These are phyloP conservation scores for Pharnaceum exiguum DNA, from an alignment of 148 eudicot species.

Conservation along the genomic window DNA sequence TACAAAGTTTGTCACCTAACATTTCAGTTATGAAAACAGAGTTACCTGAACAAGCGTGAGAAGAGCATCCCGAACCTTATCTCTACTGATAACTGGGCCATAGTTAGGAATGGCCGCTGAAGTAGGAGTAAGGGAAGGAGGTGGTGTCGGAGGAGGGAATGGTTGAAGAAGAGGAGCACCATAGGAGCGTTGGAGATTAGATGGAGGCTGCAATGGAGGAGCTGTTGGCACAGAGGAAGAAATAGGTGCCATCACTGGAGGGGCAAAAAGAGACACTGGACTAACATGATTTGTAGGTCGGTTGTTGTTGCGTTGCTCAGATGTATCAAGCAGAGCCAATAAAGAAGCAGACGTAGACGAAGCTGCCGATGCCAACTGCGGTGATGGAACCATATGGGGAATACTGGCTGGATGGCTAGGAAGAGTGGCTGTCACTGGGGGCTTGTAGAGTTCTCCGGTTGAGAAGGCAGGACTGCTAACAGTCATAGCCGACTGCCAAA, in stretches of 20 bases:
- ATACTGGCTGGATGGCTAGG: conserved; percentile 32
- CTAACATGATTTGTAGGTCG: conserved; percentile 52
- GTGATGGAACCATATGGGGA: conserved; percentile 31
- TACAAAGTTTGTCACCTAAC: background rate
- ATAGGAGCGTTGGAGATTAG: conserved; percentile 53
- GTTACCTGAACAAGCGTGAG: conserved; percentile 56
- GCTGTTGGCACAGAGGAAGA: conserved; percentile 52
- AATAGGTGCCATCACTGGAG: conserved; percentile 29
- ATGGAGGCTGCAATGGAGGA: conserved; percentile 60
- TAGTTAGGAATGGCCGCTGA: conserved; percentile 35
- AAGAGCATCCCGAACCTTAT: conserved; percentile 61
- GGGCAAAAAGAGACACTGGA: conserved; percentile 61
- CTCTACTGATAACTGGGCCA: conserved; percentile 59
- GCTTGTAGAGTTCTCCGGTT: conserved; percentile 38
- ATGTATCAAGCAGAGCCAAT: conserved; percentile 35
- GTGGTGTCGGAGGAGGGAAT: conserved; percentile 94
- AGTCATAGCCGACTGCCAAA: conserved; percentile 67
- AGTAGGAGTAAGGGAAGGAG: conserved; percentile 65
- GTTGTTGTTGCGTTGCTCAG: conserved; percentile 40
- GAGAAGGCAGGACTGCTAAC: conserved; percentile 45
- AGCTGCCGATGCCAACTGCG: conserved; percentile 35
- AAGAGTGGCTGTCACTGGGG: conserved; percentile 29
- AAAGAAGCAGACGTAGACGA: conserved; percentile 39
- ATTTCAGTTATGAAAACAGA: background rate
- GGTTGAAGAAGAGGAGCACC: conserved; percentile 85